Base-by-base conservation (phyloP, 1,139 yeast genomes). In the Pichiaceae sp. region DNA sequence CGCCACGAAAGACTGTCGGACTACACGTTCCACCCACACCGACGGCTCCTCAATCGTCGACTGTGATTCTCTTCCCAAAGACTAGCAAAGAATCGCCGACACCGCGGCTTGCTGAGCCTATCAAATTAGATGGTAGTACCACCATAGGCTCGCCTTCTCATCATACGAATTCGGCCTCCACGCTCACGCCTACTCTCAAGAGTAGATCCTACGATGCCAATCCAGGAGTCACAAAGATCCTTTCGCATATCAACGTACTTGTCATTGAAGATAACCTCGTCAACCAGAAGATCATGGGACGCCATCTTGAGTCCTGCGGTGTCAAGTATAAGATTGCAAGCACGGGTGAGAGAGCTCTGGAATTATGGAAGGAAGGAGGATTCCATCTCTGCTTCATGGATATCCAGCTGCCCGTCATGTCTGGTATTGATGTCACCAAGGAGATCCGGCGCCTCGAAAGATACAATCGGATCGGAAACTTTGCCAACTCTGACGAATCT, bases 251-350 rank as follows among this genome's bases (percentile, higher is more conserved):
- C 36, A 85, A 87, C 29, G 96, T 91, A 3, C 64, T 91, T 38
- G 91, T 91, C 26, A 98, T 93, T 6, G 98, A 91, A 58, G 98
- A 91, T 66, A 91, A 91, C 57, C 82, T 91, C 34, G 89, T 91
- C 52, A 91, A 91, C 60, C 95, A 86, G 62, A 85, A 86, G 34
- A 89, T 91, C 69, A 68, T 91, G 54, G 95, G 91, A 21, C 86
- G 95, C n/a, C 91, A 87, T 53, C 67, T 91, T 56, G 72, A 89
- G 47, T 81, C 86, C 47, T 89, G 91, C 49, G 78, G 84, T 45
- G 89, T 91, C 28, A 81, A 82, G 35, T 87, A 83, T 46, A 80
- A 80, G 44, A 80, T 87, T 32, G 96, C 96, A 6, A 80, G 83
- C 41, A 87, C 86, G 48, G 97, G 97, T 21, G 77, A 79, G 47